phyloP scores from a whole-genome alignment of 2,329 filamentous ascomycete genomes.

The Colletotrichum sp. region DNA sequence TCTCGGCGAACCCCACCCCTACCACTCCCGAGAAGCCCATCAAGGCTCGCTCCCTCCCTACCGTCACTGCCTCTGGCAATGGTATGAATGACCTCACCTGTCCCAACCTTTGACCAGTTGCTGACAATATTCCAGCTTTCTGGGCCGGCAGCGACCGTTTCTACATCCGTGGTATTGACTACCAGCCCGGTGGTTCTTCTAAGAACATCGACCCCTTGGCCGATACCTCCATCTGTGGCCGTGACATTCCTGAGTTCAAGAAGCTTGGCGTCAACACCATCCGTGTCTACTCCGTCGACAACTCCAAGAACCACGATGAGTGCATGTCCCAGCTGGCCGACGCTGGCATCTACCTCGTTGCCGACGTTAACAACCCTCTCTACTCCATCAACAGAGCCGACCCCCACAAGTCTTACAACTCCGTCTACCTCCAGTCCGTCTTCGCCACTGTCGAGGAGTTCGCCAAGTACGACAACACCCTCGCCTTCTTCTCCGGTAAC shows the following conservation, averaged over 20 bases:
- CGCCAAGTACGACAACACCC: constrained; percentile 81
- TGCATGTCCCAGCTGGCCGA: constrained; percentile 85
- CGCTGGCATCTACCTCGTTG: constrained; percentile 89
- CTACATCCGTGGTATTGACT: constrained; percentile 66
- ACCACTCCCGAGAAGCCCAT: constrained; percentile 51
- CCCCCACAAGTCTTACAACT: constrained; percentile 83
- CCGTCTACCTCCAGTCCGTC: constrained; percentile 80
- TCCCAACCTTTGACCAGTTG: constrained; percentile 11
- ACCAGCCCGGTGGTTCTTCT: constrained; percentile 66
- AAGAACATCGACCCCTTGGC: constrained; percentile 75
- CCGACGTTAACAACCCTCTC: constrained; percentile 88
- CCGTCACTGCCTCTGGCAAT: constrained; percentile 61
- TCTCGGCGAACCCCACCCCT: constrained; percentile 53
- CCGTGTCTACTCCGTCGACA: constrained; percentile 92
- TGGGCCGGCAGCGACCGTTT: constrained; percentile 58
- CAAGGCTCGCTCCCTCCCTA: constrained; percentile 55
- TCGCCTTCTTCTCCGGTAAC: constrained; percentile 85
- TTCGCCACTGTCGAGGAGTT: constrained; percentile 91
- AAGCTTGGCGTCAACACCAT: constrained; percentile 88
- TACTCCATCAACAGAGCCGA: constrained; percentile 85
- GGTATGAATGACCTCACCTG: constrained; percentile 39
- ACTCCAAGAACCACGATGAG: constrained; percentile 74
- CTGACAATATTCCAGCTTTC: constrained; percentile 51
- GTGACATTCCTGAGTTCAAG: constrained; percentile 83
- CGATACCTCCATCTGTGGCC: constrained; percentile 71